Conservation (phyloP, 1,139 yeast genomes). For the Suhomyces bolitotheri region DNA sequence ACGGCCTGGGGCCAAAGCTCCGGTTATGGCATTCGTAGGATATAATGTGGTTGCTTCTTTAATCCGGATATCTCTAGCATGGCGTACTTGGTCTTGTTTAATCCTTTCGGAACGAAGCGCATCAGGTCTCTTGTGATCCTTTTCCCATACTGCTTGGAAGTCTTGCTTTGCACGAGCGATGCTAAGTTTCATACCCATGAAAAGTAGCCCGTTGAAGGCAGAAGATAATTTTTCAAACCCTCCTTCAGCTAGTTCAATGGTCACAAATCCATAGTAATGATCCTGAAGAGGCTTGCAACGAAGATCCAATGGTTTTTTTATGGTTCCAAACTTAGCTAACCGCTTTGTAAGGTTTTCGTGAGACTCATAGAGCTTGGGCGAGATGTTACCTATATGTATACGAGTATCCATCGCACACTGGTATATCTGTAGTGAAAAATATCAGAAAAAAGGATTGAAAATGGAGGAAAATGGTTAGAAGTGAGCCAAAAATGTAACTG, state of each 20-base stretch:
- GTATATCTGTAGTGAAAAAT: not conserved
- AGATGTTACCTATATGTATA: conserved; percentile 70
- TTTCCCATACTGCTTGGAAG: conserved; percentile 42
- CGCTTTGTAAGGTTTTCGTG: conserved; percentile 46
- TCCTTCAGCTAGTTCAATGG: conserved; percentile 51
- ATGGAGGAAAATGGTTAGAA: too few relatives aligned
- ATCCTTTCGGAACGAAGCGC: conserved; percentile 29
- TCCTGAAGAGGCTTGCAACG: conserved; percentile 51
- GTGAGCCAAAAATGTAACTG: too few relatives aligned
- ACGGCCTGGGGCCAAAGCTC: conserved; percentile 14
- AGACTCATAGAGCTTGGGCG: conserved; percentile 50
- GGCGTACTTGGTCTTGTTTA: conserved; percentile 36
- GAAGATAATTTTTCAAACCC: conserved; percentile 50
- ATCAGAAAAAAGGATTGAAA: too few relatives aligned
- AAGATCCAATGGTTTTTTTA: conserved; percentile 46
- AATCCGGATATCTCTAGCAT: conserved; percentile 46
- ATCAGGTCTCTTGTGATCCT: conserved; percentile 42
- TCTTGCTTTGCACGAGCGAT: conserved; percentile 49
- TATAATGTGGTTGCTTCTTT: conserved; percentile 38
- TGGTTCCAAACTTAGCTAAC: conserved; percentile 50
- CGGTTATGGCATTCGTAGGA: conserved; percentile 23
- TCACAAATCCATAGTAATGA: conserved; percentile 65
- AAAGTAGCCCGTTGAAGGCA: conserved; percentile 67
- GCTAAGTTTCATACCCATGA: conserved; percentile 68
- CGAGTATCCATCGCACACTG: conserved; percentile 31